Evolutionary conservation across 768 basidiomycete species (phyloP), one percentile per base, ranked within the genome.

Genomic region (Russula earlei): DNA sequence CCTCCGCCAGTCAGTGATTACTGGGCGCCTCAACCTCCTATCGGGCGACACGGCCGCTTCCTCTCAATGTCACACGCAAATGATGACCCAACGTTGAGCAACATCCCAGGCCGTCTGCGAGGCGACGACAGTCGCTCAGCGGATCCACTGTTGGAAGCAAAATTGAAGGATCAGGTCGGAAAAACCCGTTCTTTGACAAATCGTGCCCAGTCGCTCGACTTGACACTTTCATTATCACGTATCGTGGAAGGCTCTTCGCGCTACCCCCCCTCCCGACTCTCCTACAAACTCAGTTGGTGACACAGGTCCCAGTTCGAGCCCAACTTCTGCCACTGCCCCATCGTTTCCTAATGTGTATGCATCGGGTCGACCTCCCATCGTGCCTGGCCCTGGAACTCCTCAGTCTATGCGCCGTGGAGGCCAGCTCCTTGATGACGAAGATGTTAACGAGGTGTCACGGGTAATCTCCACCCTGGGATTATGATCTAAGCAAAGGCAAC

Each of bases 141-240:
- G 1, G 88, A 93, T 69, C 87, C 91, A 19, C 73, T 90, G 40
- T 74, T 91, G 20, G 88, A 91, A 64, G 81, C 88, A 37, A 92
- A 92, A 67, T 68, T 92, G 43, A 89, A 86, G 70, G 87, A 88
- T 56, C 85, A 84, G 61, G 71, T 72, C 58, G 74, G 76, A 33
- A 90, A 90, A 70, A 87, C 88, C 5, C 84, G 90, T 46, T 85
- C 88, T 4, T 72, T 91, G 59, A 84, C 84, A 59, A 90, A 90
- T 63, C 85, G 91, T 17, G 91, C 91, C 0, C 91, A 94, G 67
- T 90, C 87, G 5, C 82, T 95, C 45, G 91, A 95, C 67, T 73
- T 95, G 61, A 91, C 87, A 0, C 82, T 82, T 62, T 91, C 91
- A 6, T 77, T 92, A 29, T 84, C 83, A n/a, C 83, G 83, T 52